phyloP scores from a whole-genome alignment of 345 rosid genomes.

The Citrus reticulata region DNA sequence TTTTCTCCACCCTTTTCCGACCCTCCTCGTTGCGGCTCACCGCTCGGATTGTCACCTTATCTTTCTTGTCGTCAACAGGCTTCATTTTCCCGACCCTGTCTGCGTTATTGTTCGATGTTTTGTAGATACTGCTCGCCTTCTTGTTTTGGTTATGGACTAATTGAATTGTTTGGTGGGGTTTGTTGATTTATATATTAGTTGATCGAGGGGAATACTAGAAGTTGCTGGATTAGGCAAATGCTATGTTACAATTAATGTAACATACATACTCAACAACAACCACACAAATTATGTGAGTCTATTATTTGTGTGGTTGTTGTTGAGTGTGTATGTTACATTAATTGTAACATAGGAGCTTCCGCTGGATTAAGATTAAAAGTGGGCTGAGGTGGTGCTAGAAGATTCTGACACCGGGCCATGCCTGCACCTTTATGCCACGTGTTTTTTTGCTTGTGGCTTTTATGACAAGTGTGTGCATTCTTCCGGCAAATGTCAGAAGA shows the following conservation, averaged over 20 bases:
- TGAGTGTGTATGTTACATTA: no score
- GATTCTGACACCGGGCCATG: conserved; percentile 3
- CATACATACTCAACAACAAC: no score
- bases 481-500: not conserved
- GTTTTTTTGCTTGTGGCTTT: not conserved
- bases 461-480: not conserved
- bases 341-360: no score
- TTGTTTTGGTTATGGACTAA: not conserved
- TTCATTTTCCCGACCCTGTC: conserved; percentile 9
- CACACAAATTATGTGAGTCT: no score
- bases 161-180: no score
- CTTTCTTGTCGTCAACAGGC: conserved; percentile 38
- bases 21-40: conserved; percentile 48
- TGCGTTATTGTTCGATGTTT: not conserved
- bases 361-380: conserved; percentile 14
- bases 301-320: no score
- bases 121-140: not conserved
- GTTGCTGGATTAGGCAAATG: conserved; percentile 29
- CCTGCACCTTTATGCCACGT: conserved; percentile 3
- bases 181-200: not conserved
- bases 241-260: no score
- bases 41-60: conserved; percentile 43
- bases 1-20: conserved; percentile 40
- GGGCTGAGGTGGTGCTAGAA: conserved; percentile 13
- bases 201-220: conserved; percentile 7